Conservation (phyloP, 768 basidiomycete genomes). For the Hygrophorus pudorinus region DNA sequence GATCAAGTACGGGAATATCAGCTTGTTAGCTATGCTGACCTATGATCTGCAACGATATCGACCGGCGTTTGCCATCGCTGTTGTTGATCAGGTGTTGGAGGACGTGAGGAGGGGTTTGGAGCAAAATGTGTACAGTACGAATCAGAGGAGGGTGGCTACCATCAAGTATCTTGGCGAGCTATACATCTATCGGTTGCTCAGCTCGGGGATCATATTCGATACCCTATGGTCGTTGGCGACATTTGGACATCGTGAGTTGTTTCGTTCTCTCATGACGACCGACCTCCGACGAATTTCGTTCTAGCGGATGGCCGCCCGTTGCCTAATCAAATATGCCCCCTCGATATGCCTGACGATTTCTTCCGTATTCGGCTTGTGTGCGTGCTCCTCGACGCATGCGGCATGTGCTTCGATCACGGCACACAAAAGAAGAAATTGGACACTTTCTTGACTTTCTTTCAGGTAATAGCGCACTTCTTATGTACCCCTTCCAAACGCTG, state of each 20-base stretch:
- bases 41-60: conserved; percentile 93
- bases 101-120: conserved; percentile 87
- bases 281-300: not conserved
- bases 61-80: conserved; percentile 74
- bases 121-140: conserved; percentile 89
- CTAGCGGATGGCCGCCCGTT: conserved; percentile 84
- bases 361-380: conserved; percentile 91
- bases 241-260: conserved; percentile 84
- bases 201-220: conserved; percentile 86
- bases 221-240: conserved; percentile 90
- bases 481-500: not conserved
- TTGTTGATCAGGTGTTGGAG: conserved; percentile 93
- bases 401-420: conserved; percentile 95
- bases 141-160: conserved; percentile 85
- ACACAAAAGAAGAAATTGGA: conserved; percentile 89
- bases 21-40: conserved; percentile 85
- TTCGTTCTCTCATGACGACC: not conserved
- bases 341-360: conserved; percentile 94
- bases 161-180: conserved; percentile 95
- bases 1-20: conserved; percentile 84
- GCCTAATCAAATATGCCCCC: conserved; percentile 59
- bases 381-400: conserved; percentile 88
- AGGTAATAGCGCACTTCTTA: conserved; percentile 40
- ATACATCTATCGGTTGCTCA: conserved; percentile 90
- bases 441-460: conserved; percentile 86